phyloP scores from a whole-genome alignment of 192 early-diverging fungal genomes.

The Lunasporangiospora selenospora region DNA sequence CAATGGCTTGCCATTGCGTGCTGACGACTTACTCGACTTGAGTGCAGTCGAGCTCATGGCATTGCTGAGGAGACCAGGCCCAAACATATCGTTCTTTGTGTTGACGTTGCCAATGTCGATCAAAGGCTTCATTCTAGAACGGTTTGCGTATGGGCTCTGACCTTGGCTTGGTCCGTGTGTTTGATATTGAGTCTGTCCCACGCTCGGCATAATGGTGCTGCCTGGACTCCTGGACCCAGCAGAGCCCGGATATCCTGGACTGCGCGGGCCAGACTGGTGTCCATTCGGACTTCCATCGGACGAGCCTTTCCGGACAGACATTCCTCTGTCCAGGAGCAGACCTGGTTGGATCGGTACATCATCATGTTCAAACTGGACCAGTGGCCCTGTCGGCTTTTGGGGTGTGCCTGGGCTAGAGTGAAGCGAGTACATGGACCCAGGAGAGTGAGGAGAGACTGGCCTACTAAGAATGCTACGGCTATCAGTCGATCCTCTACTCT shows the following conservation, averaged over 20 bases:
- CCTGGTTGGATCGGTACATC: constrained; percentile 47
- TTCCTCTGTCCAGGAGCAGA: constrained; percentile 24
- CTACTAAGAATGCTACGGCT: not conserved
- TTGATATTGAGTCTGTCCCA: too few relatives aligned
- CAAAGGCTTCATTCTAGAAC: constrained; percentile 20
- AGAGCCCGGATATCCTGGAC: too few relatives aligned
- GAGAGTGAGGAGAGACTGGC: constrained; percentile 11
- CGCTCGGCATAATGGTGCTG: too few relatives aligned
- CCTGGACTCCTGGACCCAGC: too few relatives aligned
- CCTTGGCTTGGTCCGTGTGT: not conserved
- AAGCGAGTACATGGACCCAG: not conserved
- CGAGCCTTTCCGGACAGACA: too few relatives aligned
- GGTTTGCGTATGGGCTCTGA: not conserved
- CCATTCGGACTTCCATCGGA: too few relatives aligned
- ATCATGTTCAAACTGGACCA: constrained; percentile 25
- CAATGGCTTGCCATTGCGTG: constrained; percentile 29
- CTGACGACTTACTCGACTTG: too few relatives aligned
- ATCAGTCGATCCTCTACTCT: constrained; percentile 25
- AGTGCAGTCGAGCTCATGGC: too few relatives aligned
- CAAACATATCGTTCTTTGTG: constrained; percentile 23
- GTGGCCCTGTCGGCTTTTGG: constrained; percentile 23
- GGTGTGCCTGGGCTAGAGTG: not conserved
- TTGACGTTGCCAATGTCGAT: constrained; percentile 30
- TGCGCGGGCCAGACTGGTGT: too few relatives aligned
- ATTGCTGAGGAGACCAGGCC: constrained; percentile 21